Conservation (phyloP, 2,329 filamentous ascomycete genomes). For the Pseudogymnoascus sp. region DNA sequence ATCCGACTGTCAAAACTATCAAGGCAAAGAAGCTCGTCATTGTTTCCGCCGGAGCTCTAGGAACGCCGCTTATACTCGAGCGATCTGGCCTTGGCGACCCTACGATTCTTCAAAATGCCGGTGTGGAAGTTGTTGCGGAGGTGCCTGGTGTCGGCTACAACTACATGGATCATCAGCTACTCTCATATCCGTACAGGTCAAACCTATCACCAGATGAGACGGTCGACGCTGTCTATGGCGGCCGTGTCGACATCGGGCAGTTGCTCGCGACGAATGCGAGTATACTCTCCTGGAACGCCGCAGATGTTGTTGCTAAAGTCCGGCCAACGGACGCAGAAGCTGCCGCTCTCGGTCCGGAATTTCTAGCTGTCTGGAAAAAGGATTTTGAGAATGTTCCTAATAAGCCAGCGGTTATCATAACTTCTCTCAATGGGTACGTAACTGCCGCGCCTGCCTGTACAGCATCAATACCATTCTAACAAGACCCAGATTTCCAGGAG, state of each 20-base stretch:
- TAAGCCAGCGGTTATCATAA: slow-evolving; percentile 17
- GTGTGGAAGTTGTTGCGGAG: slow-evolving; percentile 39
- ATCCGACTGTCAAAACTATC: slow-evolving; percentile 30
- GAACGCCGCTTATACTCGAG: slow-evolving; percentile 44
- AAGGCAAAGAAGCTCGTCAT: slow-evolving; percentile 49
- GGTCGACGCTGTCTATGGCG: slow-evolving; percentile 44
- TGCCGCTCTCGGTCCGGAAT: slow-evolving; percentile 43
- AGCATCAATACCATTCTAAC: slow-evolving; percentile 26
- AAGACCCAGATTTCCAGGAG: slow-evolving; percentile 32
- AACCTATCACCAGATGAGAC: slow-evolving; percentile 40
- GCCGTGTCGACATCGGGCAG: slow-evolving; percentile 38
- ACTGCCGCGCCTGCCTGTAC: too few relatives aligned
- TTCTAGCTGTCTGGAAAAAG: slow-evolving; percentile 46
- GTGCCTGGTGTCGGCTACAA: slow-evolving; percentile 46
- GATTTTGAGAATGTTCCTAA: slow-evolving; percentile 38
- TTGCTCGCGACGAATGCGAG: slow-evolving; percentile 42
- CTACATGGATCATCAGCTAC: slow-evolving; percentile 49
- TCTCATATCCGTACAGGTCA: slow-evolving; percentile 46
- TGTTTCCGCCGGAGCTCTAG: slow-evolving; percentile 33
- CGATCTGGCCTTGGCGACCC: slow-evolving; percentile 52
- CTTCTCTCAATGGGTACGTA: too few relatives aligned
- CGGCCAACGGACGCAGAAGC: slow-evolving; percentile 49
- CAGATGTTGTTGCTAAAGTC: slow-evolving; percentile 47
- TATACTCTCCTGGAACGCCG: slow-evolving; percentile 49
- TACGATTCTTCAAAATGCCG: slow-evolving; percentile 41